These are phyloP conservation scores for Silybum marianum DNA, from an alignment of 129 eudicot genomes.

Conservation along the genomic window DNA sequence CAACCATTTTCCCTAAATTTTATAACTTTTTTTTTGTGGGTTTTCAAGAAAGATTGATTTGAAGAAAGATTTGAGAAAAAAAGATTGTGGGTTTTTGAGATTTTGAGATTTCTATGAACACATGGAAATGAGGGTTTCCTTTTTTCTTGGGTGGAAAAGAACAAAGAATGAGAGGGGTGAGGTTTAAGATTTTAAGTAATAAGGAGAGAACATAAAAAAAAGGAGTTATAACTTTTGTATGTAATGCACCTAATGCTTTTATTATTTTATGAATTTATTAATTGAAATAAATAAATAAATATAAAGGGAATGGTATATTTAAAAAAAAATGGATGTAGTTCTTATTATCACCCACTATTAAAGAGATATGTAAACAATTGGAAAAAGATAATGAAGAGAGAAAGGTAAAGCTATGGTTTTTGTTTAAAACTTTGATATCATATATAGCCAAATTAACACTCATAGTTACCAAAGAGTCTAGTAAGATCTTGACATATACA, in stretches of 20 bases:
- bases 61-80: slow-evolving; percentile 1
- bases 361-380: neutral
- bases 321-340: neutral
- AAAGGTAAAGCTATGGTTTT: slow-evolving; percentile 11
- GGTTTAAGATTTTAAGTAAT: slow-evolving; percentile 12
- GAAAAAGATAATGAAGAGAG: neutral
- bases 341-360: slow-evolving; percentile 1
- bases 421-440: slow-evolving; percentile 23
- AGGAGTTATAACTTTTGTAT: neutral
- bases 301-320: neutral
- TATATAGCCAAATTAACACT: slow-evolving; percentile 30
- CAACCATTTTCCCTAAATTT: slow-evolving; percentile 47
- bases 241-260: neutral
- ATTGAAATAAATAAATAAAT: neutral
- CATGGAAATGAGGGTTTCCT: neutral
- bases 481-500: slow-evolving; percentile 30
- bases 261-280: slow-evolving; percentile 5
- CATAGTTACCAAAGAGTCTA: slow-evolving; percentile 17
- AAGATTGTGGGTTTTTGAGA: slow-evolving; percentile 6
- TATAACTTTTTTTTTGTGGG: neutral
- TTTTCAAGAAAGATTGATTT: neutral
- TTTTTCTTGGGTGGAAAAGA: slow-evolving; percentile 10
- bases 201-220: neutral
- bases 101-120: slow-evolving; percentile 30
- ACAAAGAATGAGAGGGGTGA: slow-evolving; percentile 23